A percentile compares a stretch with the other conserved stretches of the same genome.
Conservation (phyloP, 73 alveolate species). For the Paramecium tetraurelia region DNA sequence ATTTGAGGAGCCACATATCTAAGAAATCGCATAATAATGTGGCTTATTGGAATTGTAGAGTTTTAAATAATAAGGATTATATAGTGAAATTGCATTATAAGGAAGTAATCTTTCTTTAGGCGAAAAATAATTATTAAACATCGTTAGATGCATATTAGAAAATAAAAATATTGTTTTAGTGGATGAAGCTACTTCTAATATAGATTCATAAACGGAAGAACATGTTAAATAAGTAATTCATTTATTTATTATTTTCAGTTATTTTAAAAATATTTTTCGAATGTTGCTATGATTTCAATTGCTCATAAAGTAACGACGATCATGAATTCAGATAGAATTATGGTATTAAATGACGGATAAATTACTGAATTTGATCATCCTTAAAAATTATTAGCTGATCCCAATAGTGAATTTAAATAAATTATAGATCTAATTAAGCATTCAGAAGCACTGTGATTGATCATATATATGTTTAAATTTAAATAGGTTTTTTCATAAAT, state of each 20-base stretch:
- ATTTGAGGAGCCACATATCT: not conserved
- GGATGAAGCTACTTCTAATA: constrained; percentile 76
- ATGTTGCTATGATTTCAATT: constrained; percentile 63
- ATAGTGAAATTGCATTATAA: not conserved
- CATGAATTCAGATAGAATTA: constrained; percentile 63
- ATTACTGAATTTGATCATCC: constrained; percentile 53
- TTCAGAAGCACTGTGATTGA: not conserved
- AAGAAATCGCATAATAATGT: constrained; percentile 2
- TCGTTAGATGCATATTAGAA: constrained; percentile 62
- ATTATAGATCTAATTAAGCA: not conserved
- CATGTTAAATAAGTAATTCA: not conserved
- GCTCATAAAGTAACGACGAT: constrained; percentile 71
- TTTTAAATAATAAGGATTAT: not conserved
- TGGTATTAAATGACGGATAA: constrained; percentile 39
- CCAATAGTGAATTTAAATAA: constrained; percentile 9
- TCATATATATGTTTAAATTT: too few species aligned
- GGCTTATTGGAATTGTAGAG: not conserved
- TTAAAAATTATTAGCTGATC: not conserved
- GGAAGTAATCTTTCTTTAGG: constrained; percentile 59
- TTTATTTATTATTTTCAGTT: constrained; percentile 55
- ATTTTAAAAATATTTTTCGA: constrained; percentile 54
- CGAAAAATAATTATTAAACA: constrained; percentile 69
- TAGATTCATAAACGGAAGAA: constrained; percentile 71
- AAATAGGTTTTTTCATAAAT: too few species aligned
- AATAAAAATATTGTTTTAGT: constrained; percentile 65